Evolutionary conservation across 1,284 basidiomycete species (phyloP).

Genomic region (Cerioporus squamosus): DNA sequence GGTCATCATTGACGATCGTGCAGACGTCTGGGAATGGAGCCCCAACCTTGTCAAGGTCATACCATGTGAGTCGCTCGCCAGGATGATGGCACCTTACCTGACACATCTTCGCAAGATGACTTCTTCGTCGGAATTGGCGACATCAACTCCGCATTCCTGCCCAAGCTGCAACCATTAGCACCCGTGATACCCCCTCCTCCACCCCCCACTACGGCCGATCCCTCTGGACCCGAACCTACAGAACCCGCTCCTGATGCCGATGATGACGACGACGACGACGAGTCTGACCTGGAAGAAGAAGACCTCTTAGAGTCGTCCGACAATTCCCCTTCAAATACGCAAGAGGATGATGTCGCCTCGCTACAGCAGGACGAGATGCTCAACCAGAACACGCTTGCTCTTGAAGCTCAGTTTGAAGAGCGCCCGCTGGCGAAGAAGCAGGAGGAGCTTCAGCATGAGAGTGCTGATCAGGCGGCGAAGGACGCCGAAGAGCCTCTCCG

Average conservation of each 20-base stretch:
- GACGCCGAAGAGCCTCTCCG: slow-evolving; percentile 12
- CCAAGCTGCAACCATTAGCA: slow-evolving; percentile 66
- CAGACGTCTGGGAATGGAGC: slow-evolving; percentile 97
- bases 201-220: slow-evolving; percentile 17
- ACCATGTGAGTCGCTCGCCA: slow-evolving; percentile 74
- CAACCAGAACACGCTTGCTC: slow-evolving; percentile 66
- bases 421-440: slow-evolving; percentile 90
- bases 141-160: slow-evolving; percentile 94
- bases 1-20: slow-evolving; percentile 97
- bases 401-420: slow-evolving; percentile 86
- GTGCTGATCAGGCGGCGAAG: slow-evolving; percentile 27
- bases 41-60: slow-evolving; percentile 97
- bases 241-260: neutral
- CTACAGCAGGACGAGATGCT: slow-evolving; percentile 58
- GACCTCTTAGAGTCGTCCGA: slow-evolving; percentile 13
- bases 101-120: slow-evolving; percentile 67
- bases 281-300: slow-evolving; percentile 12
- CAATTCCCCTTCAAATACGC: slow-evolving; percentile 24
- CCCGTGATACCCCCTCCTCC: slow-evolving; percentile 37
- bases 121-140: slow-evolving; percentile 99
- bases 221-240: neutral
- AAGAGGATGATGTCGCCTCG: slow-evolving; percentile 46
- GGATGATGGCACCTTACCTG: neutral
- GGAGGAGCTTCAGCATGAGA: slow-evolving; percentile 65
- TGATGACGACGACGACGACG: slow-evolving; percentile 8